Base-by-base conservation (phyloP, 1,139 yeast genomes). In the Saccharomyces hybrid region DNA sequence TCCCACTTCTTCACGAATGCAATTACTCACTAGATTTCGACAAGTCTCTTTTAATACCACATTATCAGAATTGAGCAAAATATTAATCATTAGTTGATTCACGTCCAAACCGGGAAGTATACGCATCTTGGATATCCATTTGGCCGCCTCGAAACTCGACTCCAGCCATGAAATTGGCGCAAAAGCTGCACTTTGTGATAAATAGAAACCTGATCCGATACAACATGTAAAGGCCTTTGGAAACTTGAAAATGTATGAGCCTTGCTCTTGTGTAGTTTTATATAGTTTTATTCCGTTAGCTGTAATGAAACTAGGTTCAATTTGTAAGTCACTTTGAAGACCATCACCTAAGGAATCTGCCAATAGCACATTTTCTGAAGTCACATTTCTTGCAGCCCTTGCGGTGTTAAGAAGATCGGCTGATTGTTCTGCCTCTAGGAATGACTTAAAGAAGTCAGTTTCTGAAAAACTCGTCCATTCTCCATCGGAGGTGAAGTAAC, bases 131-230 rank as follows among this genome's bases (percentile, higher is more conserved):
- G 69, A 57, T n/a, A 82, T 61, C 87, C 87, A 83, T 42, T 68
- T 64, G 51, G 78, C 81, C 0, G 81, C 81, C 32, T 76, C 79
- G 0, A 73, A 25, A 0, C 83, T 79, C 57, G 75, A 69, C 3
- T 73, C 66, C 9, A 84, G 63, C 90, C 90, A 85, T n/a, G 73
- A 67, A n/a, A 67, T 63, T 0, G 85, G 75, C 0, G 86, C 85
- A 67, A 84, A 78, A 56, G 78, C 76, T 1, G 78, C 80, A 49
- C 77, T 76, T 66, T 84, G 87, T 52, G 79, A 75, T 9, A 83
- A 70, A 52, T 76, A 77, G 50, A 81, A 74, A 0, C 88, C 89
- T 32, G 80, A 67, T 0, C 85, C 80, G 3, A 82, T 64, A 2
- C 70, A 70, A 9, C 81, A 69, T 0, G 82, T 72, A 63, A 80